Base-by-base conservation (phyloP, 2,329 filamentous ascomycete species). In the Scolecobasidium constrictum region DNA sequence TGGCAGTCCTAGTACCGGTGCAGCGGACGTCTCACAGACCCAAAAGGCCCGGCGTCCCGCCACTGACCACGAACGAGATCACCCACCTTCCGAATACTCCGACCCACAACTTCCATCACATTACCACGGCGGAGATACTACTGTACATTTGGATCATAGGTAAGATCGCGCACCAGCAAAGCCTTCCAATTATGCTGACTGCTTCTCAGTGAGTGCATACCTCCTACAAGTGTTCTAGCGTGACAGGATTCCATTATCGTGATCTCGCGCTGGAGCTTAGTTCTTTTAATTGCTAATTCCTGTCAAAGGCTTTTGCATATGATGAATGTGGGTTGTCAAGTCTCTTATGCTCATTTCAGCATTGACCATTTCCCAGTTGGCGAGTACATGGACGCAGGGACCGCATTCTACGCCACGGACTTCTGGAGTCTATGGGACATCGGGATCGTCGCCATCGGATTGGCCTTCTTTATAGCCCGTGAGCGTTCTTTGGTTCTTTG, bases 121-220 rank as follows among this genome's bases (percentile, higher is more conserved):
- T 94, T 42, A 86, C 82, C 0, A 56, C 68, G 0, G 66, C 79
- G 15, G 87, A 95, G 58, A 63, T 81, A 2, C 56, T 85, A 13
- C 72, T 95, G 34, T 92, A 90, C 56, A 61, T 94, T 40, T 94
- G 86, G 83, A 81, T 94, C 51, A 78, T 79, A 4, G 83, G 40
- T 44, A 35, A 31, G 35, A 26, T 4, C 11, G 3, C 33, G 3
- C 35, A 11, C 26, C 19, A 34, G 11, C 13, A 19, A 3, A 9
- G 7, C 12, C 5, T n/a, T 2, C 18, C 16, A 16, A n/a, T 3
- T 16, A 3, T 43, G 13, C 40, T 38, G 15, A 36, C 40, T 19
- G 11, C 3, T 11, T 22, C 13, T 28, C 11, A 40, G 16, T 9
- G 7, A 7, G 9, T 12, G 9, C 37, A 7, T 15, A 31, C 9